phyloP scores from a whole-genome alignment of 108 stramenopile species.

The Nitzschia palea region DNA sequence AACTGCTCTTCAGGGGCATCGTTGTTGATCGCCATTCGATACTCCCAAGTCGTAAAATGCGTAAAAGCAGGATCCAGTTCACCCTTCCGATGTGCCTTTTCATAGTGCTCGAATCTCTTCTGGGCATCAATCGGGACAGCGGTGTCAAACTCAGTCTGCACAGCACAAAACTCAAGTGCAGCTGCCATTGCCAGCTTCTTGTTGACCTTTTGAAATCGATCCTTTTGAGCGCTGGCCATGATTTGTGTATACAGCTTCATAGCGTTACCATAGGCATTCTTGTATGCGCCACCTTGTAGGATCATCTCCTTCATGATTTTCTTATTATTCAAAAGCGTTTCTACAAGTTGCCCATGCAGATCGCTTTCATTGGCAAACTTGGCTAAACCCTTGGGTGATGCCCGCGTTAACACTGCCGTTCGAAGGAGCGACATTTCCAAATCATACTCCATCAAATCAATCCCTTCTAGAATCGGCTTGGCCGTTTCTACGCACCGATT shows the following conservation, averaged over 20 bases:
- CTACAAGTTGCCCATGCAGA: constrained; percentile 37
- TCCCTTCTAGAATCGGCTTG: constrained; percentile 32
- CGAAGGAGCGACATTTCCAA: constrained; percentile 43
- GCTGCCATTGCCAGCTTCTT: constrained; percentile 48
- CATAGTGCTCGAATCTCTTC: constrained; percentile 48
- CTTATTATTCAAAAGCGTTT: constrained; percentile 40
- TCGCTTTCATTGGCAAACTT: constrained; percentile 39
- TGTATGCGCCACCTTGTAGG: constrained; percentile 32
- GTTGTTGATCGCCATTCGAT: constrained; percentile 45
- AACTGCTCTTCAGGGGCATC: constrained; percentile 49
- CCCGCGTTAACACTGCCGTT: constrained; percentile 29
- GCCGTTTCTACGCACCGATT: constrained; percentile 32
- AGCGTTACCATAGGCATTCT: constrained; percentile 38
- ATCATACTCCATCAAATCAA: constrained; percentile 31
- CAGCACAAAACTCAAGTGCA: constrained; percentile 39
- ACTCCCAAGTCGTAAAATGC: constrained; percentile 44
- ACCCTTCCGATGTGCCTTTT: constrained; percentile 41
- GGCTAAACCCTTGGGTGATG: constrained; percentile 36
- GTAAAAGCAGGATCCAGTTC: constrained; percentile 48
- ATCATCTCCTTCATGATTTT: constrained; percentile 44
- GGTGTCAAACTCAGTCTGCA: constrained; percentile 34
- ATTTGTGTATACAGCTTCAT: constrained; percentile 42
- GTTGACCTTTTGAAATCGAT: constrained; percentile 44
- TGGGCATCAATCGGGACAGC: constrained; percentile 41
- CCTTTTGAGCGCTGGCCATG: constrained; percentile 33